Conservation (phyloP, 495 filamentous ascomycete species). For the Pseudoneurospora amorphoporcata region DNA sequence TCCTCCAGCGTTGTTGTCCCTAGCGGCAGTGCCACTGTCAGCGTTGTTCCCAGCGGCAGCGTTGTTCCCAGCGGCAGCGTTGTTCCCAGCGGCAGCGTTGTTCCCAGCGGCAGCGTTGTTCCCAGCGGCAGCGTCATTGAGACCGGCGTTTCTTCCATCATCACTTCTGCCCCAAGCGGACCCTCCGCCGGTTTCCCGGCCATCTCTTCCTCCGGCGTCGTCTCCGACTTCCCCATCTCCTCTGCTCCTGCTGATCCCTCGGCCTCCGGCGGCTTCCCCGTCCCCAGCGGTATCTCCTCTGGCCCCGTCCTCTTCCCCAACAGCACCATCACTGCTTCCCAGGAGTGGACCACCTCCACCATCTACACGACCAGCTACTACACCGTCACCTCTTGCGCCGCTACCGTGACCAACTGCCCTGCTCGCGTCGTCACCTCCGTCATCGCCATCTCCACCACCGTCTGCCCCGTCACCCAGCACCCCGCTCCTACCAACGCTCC, state of each 20-base stretch:
- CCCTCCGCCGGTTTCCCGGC: constrained; percentile 50
- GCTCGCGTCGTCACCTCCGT: constrained; percentile 44
- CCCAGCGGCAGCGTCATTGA: background rate
- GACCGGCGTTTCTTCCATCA: background rate
- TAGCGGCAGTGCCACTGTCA: background rate
- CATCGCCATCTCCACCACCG: constrained; percentile 49
- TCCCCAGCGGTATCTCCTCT: constrained; percentile 46
- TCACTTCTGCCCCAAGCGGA: constrained; percentile 14
- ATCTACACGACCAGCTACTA: constrained; percentile 47
- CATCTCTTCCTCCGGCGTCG: constrained; percentile 49
- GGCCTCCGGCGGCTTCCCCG: constrained; percentile 45
- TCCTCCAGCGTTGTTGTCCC: background rate
- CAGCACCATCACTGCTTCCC: constrained; percentile 1
- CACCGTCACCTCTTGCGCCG: constrained; percentile 48
- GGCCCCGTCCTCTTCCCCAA: background rate
- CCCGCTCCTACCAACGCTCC: constrained; percentile 1
- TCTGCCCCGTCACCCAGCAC: constrained; percentile 42
- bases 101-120: background rate
- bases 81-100: background rate
- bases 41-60: background rate
- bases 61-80: background rate
- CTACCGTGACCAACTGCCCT: constrained; percentile 52
- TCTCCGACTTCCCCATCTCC: constrained; percentile 42
- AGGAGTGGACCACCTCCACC: constrained; percentile 44
- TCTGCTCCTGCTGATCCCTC: constrained; percentile 48